Evolutionary conservation across 495 filamentous ascomycete species (phyloP), one percentile per base, ranked within the genome.

Genomic region (Copromyces sp.): DNA sequence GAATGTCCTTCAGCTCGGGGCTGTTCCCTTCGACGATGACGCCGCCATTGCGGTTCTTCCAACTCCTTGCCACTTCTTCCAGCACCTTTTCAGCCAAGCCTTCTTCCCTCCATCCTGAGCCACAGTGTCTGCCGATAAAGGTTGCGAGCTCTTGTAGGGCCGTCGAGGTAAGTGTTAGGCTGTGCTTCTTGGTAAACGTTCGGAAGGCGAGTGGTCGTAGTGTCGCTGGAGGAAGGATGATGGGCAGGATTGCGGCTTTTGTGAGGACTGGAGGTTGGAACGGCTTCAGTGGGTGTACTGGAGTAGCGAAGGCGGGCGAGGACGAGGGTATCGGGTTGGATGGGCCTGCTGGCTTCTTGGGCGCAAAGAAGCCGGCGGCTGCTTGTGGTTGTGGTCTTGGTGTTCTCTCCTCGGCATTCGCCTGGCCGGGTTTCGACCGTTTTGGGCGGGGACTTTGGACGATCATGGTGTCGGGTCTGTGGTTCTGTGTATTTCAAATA

Each of bases 131-230:
- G 14, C 95, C 95, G 44, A 98, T 91, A 78, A 98, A 98, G 0
- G 87, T 86, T 14, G 96, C 94, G 32, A 99, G 84, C 11, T 90
- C 88, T 80, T 94, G 89, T 1, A 99, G 86, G 0, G 95, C 93
- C 9, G 94, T 87, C 0, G 95, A 95, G 4, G 93, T 97, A 45
- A 99, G 90, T 0, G 94, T 98, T 44, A 99, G 86, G 79, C 94
- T 95, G 81, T 99, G 93, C 77, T 99, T 99, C 82, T 97, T 97
- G 8, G 95, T 99, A 75, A 99, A 96, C 0, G 93, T 95, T 45
- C 95, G 91, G 80, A 99, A 98, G 47, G 95, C 95, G 41, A 98
- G 85, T 7, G 95, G 96, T 75, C 95, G 89, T 41, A 99, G 85
- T 0, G 93, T 95, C 32, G 92, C 89, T 4, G 94, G 91, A 20